phyloP scores from a whole-genome alignment of 345 rosid genomes.

The Arabis alpina region DNA sequence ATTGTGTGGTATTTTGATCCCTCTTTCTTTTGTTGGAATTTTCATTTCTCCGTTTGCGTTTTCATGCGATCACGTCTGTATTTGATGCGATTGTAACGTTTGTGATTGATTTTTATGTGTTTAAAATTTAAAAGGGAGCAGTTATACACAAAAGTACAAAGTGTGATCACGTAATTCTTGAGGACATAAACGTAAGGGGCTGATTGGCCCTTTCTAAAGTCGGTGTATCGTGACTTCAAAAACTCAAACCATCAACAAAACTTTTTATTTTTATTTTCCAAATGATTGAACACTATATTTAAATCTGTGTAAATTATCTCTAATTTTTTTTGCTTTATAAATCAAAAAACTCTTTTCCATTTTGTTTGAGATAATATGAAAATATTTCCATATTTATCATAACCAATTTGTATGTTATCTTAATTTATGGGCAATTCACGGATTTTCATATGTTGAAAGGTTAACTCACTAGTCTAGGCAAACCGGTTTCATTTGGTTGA shows the following conservation, averaged over 20 bases:
- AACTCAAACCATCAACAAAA: too few relatives aligned
- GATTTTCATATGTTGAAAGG: constrained; percentile 19
- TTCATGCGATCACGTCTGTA: not conserved
- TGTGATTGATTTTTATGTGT: constrained; percentile 28
- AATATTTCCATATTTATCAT: constrained; percentile 19
- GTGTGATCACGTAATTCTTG: constrained; percentile 37
- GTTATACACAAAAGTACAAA: constrained; percentile 3
- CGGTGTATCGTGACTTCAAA: too few relatives aligned
- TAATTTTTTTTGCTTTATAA: too few relatives aligned
- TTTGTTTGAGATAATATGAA: too few relatives aligned
- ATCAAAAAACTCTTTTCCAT: too few relatives aligned
- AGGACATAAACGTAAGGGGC: constrained; percentile 23
- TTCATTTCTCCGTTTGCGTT: constrained; percentile 17
- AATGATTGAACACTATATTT: too few relatives aligned
- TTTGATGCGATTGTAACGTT: constrained; percentile 6
- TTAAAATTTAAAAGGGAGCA: not conserved
- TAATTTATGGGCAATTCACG: constrained; percentile 34
- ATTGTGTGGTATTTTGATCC: constrained; percentile 3
- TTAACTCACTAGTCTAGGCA: constrained; percentile 12
- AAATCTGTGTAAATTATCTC: too few relatives aligned
- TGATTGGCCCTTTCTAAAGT: too few relatives aligned
- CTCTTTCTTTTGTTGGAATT: not conserved
- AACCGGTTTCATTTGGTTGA: constrained; percentile 16
- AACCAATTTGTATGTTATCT: constrained; percentile 17
- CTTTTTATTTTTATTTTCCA: too few relatives aligned